Base-by-base conservation (phyloP, 331 rosid genomes). In the Phaseolus coccineus region DNA sequence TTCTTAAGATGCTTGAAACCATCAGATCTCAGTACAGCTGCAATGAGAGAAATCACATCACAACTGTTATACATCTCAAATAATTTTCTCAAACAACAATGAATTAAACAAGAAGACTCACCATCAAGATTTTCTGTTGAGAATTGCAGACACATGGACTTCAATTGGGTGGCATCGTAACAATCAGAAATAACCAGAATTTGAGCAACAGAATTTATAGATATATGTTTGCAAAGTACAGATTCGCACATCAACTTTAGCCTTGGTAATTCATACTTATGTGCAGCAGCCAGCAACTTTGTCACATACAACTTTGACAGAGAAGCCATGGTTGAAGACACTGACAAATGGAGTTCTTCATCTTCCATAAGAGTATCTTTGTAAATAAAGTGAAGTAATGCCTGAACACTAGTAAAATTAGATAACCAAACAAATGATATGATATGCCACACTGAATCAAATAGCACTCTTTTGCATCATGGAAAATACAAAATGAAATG, bases 241-340 rank as follows among this genome's bases (percentile, higher is more conserved):
- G 97, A 93, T 84, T 95, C 96, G 46, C 97, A 93, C 94, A 90
- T 88, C 88, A 90, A 72, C 86, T 89, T 72, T 22, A 95, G 96
- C 79, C 97, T 91, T 6, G 90, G 87, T 77, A 95, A 85, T 44
- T 73, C 84, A 83, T 90, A 95, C 83, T 90, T 90, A 80, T 95
- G 96, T 2, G 99, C 93, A 22, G 93, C 99, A 69, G 96, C 95
- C 80, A 95, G 81, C 81, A 95, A 68, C 72, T 95, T 92, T 10
- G 87, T 94, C 6, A 93, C 86, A 73, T 92, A 90, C 40, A 87
- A 44, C 25, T 91, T 91, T 14, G 93, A 87, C 30, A 89, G 28
- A 48, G 91, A 87, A 22, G 89, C 82, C 68, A 87, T 72, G 70
- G 80, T 86, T 33, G 90, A 76, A 55, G 93, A 90, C 46, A 87